A percentile compares a stretch with the other conserved stretches of the same genome.
Evolutionary conservation across 2,329 filamentous ascomycete genomes (phyloP).

Genomic region (Pestalotiopsis sp.): DNA sequence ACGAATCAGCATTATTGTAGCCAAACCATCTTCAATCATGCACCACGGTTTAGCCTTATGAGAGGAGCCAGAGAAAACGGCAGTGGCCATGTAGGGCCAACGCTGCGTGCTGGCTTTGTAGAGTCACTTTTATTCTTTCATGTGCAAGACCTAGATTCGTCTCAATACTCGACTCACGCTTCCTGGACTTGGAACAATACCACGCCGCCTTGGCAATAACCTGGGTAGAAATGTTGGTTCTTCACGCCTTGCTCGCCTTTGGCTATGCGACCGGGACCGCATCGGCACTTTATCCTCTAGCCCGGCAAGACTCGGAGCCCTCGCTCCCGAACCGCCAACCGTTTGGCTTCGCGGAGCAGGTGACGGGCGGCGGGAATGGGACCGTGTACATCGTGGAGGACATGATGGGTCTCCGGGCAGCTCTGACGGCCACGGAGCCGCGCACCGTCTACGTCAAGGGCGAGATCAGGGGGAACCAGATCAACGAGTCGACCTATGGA

Average conservation of each 20-base stretch:
- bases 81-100: neutral
- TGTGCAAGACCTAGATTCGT: neutral
- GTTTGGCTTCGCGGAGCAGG: conserved; percentile 19
- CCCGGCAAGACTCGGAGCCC: neutral
- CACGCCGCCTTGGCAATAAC: neutral
- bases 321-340: conserved; percentile 17
- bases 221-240: neutral
- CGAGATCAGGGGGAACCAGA: conserved; percentile 18
- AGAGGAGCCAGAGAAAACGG: neutral
- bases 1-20: neutral
- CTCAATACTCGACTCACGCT: neutral
- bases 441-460: conserved; percentile 20
- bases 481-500: conserved; percentile 17
- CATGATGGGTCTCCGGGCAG: conserved; percentile 20
- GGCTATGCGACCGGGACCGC: neutral
- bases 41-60: neutral
- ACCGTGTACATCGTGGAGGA: conserved; percentile 19
- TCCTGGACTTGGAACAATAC: neutral
- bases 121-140: neutral
- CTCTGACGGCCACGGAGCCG: conserved; percentile 14
- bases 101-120: neutral
- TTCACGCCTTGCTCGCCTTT: neutral
- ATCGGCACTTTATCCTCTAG: no score
- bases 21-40: neutral
- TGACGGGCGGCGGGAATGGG: conserved; percentile 17